Percentiles rank a stretch among this genome's conserved stretches.
phyloP scores from a whole-genome alignment of 2,329 filamentous ascomycete species.

The Aspergillus sp. region DNA sequence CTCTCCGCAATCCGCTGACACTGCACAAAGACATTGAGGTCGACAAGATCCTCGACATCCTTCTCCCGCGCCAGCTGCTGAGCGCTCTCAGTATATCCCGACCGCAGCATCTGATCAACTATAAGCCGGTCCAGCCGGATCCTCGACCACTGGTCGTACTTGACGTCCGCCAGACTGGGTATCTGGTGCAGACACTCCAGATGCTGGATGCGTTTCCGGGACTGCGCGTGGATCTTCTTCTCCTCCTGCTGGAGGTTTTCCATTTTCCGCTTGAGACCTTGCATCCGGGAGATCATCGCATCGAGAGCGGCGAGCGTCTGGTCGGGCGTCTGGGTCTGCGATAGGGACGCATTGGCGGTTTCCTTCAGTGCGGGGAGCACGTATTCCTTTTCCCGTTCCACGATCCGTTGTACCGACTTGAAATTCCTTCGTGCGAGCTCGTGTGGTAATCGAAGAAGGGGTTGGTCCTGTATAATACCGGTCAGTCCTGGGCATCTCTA shows the following conservation, averaged over 20 bases:
- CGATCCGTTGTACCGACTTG: slow-evolving; percentile 61
- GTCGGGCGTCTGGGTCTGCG: slow-evolving; percentile 59
- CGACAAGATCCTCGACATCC: slow-evolving; percentile 75
- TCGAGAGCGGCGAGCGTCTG: slow-evolving; percentile 80
- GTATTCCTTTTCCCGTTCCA: slow-evolving; percentile 48
- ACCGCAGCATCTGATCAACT: slow-evolving; percentile 87
- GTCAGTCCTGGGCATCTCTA: slow-evolving; percentile 8
- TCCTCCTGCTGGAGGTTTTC: slow-evolving; percentile 76
- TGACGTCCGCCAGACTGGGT: slow-evolving; percentile 79
- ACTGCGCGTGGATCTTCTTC: slow-evolving; percentile 68
- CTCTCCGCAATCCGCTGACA: slow-evolving; percentile 76
- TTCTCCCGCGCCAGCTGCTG: slow-evolving; percentile 70
- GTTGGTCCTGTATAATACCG: slow-evolving; percentile 68
- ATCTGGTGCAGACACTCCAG: slow-evolving; percentile 78
- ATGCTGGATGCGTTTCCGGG: slow-evolving; percentile 74
- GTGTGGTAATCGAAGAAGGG: slow-evolving; percentile 85
- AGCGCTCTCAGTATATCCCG: slow-evolving; percentile 78
- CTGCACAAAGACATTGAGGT: slow-evolving; percentile 81
- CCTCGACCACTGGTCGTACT: slow-evolving; percentile 88
- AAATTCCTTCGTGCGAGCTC: slow-evolving; percentile 94
- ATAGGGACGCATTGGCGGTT: slow-evolving; percentile 61
- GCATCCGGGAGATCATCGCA: slow-evolving; percentile 78
- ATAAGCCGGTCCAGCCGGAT: slow-evolving; percentile 77
- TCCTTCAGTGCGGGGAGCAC: slow-evolving; percentile 49
- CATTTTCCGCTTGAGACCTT: slow-evolving; percentile 85